A percentile compares a stretch with the other conserved stretches of the same genome.
Conservation (phyloP, 2,329 filamentous ascomycete genomes). For the Beauveria varroae region DNA sequence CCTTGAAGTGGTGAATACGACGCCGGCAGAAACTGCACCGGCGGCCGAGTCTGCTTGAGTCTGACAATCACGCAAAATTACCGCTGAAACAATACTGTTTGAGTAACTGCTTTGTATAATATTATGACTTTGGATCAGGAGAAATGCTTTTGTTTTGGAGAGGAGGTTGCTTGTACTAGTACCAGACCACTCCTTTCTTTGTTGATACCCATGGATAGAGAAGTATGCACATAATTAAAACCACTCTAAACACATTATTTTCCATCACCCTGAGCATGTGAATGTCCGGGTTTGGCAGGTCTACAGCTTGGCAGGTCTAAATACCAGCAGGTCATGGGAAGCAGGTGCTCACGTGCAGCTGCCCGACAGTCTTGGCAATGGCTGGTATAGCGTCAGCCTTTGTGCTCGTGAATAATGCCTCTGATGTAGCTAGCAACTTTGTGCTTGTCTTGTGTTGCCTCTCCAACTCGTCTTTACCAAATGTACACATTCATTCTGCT, state of each 20-base stretch:
- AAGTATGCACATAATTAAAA: background rate
- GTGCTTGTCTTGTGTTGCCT: too few species aligned
- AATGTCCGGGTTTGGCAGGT: background rate
- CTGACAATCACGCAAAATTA: background rate
- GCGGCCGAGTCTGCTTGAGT: background rate
- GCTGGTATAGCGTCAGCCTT: background rate
- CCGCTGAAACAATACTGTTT: background rate
- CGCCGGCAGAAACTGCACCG: background rate
- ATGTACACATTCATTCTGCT: too few species aligned
- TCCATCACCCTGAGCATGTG: background rate
- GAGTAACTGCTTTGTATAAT: background rate
- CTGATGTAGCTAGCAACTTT: too few species aligned
- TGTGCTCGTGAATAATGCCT: background rate
- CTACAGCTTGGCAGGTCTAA: too few species aligned
- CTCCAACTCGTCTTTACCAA: too few species aligned
- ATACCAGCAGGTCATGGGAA: background rate
- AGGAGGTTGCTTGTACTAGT: background rate
- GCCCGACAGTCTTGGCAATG: background rate
- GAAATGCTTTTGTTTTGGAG: background rate
- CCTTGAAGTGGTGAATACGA: constrained; percentile 38
- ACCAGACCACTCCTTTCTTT: background rate
- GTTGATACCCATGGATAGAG: constrained; percentile 5
- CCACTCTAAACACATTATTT: too few species aligned
- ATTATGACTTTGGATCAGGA: background rate
- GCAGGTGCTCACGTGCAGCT: background rate